These are phyloP conservation scores for Colletotrichum echinochloae DNA, from an alignment of 2,329 filamentous ascomycete genomes.

Conservation along the genomic window DNA sequence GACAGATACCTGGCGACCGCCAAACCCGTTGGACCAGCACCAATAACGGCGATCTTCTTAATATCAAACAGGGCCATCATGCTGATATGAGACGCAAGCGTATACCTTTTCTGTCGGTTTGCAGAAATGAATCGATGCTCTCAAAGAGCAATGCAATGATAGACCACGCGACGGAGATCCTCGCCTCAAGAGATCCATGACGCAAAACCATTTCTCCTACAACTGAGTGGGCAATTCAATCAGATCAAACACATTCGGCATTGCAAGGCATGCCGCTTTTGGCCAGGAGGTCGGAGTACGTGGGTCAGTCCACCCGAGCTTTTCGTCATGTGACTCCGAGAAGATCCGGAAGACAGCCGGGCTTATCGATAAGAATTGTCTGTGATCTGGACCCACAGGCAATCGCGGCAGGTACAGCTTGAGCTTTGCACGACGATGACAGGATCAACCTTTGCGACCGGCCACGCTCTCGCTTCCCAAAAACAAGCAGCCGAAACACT, in stretches of 20 bases:
- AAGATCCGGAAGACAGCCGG: neutral
- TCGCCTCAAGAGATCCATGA: neutral
- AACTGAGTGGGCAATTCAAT: neutral
- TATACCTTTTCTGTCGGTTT: neutral
- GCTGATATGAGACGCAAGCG: slow-evolving; percentile 2
- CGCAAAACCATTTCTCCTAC: neutral
- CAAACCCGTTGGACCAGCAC: slow-evolving; percentile 84
- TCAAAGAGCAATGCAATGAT: slow-evolving; percentile 13
- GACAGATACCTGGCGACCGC: slow-evolving; percentile 83
- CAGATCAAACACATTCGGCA: slow-evolving; percentile 6
- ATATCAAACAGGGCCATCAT: slow-evolving; percentile 58
- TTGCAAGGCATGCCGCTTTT: slow-evolving; percentile 24
- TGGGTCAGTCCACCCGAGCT: slow-evolving; percentile 17
- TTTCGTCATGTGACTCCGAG: slow-evolving; percentile 4
- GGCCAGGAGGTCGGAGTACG: slow-evolving; percentile 18
- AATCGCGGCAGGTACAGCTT: slow-evolving; percentile 19
- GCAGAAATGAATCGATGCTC: neutral
- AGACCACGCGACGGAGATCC: slow-evolving; percentile 3
- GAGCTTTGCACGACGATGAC: slow-evolving; percentile 36
- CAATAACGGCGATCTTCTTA: slow-evolving; percentile 79
- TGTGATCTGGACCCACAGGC: neutral
- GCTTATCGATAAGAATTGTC: slow-evolving; percentile 8
- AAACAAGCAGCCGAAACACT: neutral
- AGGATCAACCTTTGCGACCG: slow-evolving; percentile 12
- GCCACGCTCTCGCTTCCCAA: neutral